Evolutionary conservation across 164 flowering plant genomes (phyloP).

Genomic region (Kingdonia uniflora): DNA sequence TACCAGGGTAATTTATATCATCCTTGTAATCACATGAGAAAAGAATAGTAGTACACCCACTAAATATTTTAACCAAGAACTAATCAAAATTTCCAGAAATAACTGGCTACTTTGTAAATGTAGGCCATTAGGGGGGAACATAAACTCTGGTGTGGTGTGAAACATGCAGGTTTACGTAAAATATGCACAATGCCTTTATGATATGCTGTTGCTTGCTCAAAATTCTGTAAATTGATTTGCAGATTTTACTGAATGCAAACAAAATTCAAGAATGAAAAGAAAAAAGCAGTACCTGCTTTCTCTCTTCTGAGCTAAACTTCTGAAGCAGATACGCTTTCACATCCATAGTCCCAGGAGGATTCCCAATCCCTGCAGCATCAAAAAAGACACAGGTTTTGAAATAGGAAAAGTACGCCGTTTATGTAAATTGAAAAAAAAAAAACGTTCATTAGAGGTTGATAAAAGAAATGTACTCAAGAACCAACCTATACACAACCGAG

Average conservation of each 20-base stretch:
- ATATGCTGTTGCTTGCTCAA: no score
- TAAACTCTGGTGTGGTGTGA: no score
- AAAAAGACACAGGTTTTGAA: neutral
- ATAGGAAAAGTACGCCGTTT: neutral
- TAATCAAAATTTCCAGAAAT: no score
- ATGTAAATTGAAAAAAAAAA: no score
- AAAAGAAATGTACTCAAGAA: slow-evolving; percentile 3
- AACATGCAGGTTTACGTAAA: no score
- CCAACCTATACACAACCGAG: slow-evolving; percentile 84
- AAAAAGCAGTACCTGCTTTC: slow-evolving; percentile 44
- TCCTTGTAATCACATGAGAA: no score
- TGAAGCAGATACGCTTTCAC: slow-evolving; percentile 88
- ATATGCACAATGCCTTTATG: no score
- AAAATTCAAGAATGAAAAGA: neutral
- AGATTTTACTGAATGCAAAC: neutral
- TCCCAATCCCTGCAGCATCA: slow-evolving; percentile 61
- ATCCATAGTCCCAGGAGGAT: slow-evolving; percentile 96
- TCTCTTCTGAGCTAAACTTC: slow-evolving; percentile 68
- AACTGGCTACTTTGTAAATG: no score
- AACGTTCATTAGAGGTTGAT: neutral
- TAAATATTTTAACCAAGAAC: no score
- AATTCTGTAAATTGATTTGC: neutral
- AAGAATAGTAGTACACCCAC: no score
- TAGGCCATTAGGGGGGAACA: no score
- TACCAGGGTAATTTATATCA: no score